phyloP scores from a whole-genome alignment of 371 early-diverging fungal species.

The Zychaea mexicana region DNA sequence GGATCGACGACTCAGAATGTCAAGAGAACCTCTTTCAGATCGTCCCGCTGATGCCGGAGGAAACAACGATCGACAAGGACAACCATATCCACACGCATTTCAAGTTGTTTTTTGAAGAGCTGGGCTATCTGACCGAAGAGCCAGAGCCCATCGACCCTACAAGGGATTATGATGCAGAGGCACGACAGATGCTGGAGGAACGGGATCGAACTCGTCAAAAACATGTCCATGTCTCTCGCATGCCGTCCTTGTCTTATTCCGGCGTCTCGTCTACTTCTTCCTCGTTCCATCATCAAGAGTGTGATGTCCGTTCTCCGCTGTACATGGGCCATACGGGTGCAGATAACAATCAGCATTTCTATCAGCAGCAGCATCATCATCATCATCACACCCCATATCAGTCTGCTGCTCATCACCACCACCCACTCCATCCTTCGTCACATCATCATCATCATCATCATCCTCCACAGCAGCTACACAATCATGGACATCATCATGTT shows the following conservation, averaged over 20 bases:
- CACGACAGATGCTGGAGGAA: constrained; percentile 13
- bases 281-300: constrained; percentile 19
- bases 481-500: background rate
- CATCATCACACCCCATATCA: constrained; percentile 2
- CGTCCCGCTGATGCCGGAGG: constrained; percentile 41
- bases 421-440: background rate
- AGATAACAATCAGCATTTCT: background rate
- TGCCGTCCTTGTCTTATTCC: constrained; percentile 28
- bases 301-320: constrained; percentile 34
- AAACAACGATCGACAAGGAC: constrained; percentile 34
- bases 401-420: background rate
- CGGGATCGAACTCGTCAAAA: constrained; percentile 25
- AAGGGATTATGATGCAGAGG: constrained; percentile 36
- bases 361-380: background rate
- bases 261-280: constrained; percentile 42
- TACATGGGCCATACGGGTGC: constrained; percentile 26
- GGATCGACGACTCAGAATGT: constrained; percentile 43
- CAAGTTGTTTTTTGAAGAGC: constrained; percentile 36
- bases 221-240: constrained; percentile 16
- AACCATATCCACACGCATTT: constrained; percentile 35
- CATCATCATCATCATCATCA: background rate
- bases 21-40: constrained; percentile 47
- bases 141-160: constrained; percentile 45
- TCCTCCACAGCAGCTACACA: background rate
- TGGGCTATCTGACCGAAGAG: constrained; percentile 38